Evolutionary conservation across 768 basidiomycete species (phyloP).

Genomic region (Podaxis sp.): DNA sequence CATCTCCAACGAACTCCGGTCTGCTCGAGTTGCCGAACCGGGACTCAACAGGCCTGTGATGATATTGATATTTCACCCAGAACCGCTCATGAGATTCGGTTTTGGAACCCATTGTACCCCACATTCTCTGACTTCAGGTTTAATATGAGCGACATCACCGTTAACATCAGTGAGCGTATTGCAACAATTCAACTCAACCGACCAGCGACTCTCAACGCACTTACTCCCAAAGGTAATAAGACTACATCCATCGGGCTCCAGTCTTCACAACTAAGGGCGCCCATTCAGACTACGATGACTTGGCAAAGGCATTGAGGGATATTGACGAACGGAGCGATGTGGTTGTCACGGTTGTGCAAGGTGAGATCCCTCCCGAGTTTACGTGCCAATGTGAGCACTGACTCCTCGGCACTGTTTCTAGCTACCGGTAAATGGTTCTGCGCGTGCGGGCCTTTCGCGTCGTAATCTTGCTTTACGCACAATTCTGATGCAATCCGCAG

Average conservation of each 20-base stretch:
- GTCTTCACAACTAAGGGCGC: not conserved
- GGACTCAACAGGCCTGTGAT: not conserved
- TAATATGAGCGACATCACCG: conserved; percentile 24
- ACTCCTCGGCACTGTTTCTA: conserved; percentile 16
- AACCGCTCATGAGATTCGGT: not conserved
- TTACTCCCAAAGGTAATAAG: conserved; percentile 44
- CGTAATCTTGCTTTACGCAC: not conserved
- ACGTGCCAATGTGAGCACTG: not conserved
- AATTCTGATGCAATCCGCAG: conserved; percentile 25
- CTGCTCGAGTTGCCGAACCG: not conserved
- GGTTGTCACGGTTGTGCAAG: conserved; percentile 65
- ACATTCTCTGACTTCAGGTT: not conserved
- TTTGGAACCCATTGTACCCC: not conserved
- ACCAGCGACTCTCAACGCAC: conserved; percentile 55
- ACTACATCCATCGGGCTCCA: not conserved
- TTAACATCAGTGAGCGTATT: conserved; percentile 51
- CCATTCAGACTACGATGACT: conserved; percentile 54
- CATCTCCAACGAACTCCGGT: not conserved
- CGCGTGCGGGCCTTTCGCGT: conserved; percentile 41
- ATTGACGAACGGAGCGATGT: conserved; percentile 61
- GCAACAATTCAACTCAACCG: conserved; percentile 68
- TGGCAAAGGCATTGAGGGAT: conserved; percentile 53
- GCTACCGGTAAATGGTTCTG: conserved; percentile 73
- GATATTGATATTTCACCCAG: not conserved
- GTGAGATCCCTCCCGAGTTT: conserved; percentile 23